Evolutionary conservation across 2,329 filamentous ascomycete genomes (phyloP).

Genomic region (Aspergillus sp.): DNA sequence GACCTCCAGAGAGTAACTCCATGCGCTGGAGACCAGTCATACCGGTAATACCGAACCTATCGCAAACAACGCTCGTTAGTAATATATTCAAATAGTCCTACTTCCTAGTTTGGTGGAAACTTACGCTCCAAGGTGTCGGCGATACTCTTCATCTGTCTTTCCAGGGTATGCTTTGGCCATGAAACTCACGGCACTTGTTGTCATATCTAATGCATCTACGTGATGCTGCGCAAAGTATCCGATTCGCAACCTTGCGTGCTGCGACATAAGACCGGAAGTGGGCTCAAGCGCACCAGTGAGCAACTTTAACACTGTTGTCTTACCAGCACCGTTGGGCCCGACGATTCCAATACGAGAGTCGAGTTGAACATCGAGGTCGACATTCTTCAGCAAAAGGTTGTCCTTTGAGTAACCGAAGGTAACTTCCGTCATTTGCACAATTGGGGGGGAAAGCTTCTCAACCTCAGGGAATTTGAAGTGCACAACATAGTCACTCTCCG

Average conservation of each 20-base stretch:
- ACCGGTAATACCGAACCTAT: constrained; percentile 71
- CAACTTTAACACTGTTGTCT: constrained; percentile 98
- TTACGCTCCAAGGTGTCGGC: constrained; percentile 87
- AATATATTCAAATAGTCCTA: not conserved
- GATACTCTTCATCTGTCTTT: constrained; percentile 93
- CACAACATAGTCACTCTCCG: constrained; percentile 91
- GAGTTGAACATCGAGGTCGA: constrained; percentile 94
- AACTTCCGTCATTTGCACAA: constrained; percentile 94
- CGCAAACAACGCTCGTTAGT: constrained; percentile 1
- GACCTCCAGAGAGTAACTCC: constrained; percentile 88
- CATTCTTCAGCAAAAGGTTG: constrained; percentile 75
- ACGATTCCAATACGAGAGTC: constrained; percentile 98
- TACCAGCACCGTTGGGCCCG: constrained; percentile 98
- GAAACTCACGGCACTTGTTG: constrained; percentile 85
- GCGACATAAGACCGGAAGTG: constrained; percentile 77
- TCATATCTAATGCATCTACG: constrained; percentile 92
- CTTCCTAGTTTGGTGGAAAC: constrained; percentile 38
- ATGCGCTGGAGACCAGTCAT: constrained; percentile 97
- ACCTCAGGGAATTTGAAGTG: constrained; percentile 98
- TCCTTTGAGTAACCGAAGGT: constrained; percentile 84
- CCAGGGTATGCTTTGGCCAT: constrained; percentile 93
- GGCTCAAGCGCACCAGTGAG: constrained; percentile 82
- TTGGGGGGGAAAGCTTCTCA: constrained; percentile 94
- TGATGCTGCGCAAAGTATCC: constrained; percentile 99
- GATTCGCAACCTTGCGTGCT: constrained; percentile 82